These are phyloP conservation scores for Lepidium aucheri DNA, from an alignment of 345 rosid genomes.

Conservation along the genomic window DNA sequence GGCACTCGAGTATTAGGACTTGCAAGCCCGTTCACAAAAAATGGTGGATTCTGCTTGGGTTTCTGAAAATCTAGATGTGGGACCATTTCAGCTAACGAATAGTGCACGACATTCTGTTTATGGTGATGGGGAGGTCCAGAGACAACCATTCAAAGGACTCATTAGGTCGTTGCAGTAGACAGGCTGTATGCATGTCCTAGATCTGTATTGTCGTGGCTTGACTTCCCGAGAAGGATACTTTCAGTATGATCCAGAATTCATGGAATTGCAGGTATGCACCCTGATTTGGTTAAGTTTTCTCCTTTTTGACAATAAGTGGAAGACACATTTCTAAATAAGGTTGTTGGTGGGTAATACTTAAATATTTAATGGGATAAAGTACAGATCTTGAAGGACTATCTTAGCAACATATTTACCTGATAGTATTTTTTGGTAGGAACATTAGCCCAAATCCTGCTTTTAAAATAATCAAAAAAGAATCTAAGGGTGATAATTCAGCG, in stretches of 20 bases:
- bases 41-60: constrained; percentile 28
- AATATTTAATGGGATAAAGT: constrained; percentile 1
- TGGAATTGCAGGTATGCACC: constrained; percentile 75
- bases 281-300: background rate
- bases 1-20: constrained; percentile 90
- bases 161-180: constrained; percentile 87
- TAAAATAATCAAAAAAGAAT: too few species aligned
- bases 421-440: background rate
- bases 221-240: constrained; percentile 57
- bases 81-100: constrained; percentile 24
- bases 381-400: constrained; percentile 6
- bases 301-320: background rate
- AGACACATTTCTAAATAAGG: background rate
- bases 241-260: constrained; percentile 70
- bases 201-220: constrained; percentile 81
- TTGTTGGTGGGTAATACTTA: background rate
- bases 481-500: background rate
- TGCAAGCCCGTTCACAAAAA: constrained; percentile 70
- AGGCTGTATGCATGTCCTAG: constrained; percentile 85
- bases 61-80: constrained; percentile 29
- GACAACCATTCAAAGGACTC: constrained; percentile 79
- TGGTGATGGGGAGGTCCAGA: constrained; percentile 39
- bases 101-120: constrained; percentile 28
- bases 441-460: background rate
- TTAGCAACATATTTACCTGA: background rate